These are phyloP conservation scores for Cicer arietinum DNA, from an alignment of 306 rosid species.

Conservation along the genomic window DNA sequence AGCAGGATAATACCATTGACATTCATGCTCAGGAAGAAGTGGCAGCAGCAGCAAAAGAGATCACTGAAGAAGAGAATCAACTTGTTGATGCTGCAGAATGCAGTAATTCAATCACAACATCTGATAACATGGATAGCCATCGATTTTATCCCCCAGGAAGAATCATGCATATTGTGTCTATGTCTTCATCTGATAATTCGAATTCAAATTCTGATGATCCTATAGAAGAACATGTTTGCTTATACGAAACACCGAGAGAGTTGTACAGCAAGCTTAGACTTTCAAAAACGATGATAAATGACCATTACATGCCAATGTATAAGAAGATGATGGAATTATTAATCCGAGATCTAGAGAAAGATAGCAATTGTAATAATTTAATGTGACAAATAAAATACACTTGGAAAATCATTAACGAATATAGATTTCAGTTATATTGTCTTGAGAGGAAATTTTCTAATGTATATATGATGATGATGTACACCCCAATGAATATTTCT, in stretches of 20 bases:
- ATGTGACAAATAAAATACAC: conserved; percentile 42
- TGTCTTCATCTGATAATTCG: conserved; percentile 52
- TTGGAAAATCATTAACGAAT: conserved; percentile 29
- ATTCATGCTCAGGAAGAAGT: conserved; percentile 67
- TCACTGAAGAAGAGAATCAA: conserved; percentile 72
- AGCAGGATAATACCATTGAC: conserved; percentile 54
- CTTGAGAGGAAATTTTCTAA: conserved; percentile 4
- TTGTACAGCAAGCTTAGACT: conserved; percentile 93
- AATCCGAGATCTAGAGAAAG: conserved; percentile 75
- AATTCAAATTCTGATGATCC: conserved; percentile 52
- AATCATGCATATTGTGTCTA: conserved; percentile 83
- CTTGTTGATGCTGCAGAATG: conserved; percentile 70
- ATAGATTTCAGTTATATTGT: conserved; percentile 13
- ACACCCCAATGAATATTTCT: neutral
- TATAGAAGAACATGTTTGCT: conserved; percentile 61
- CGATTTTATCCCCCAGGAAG: conserved; percentile 87
- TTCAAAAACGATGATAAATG: conserved; percentile 90
- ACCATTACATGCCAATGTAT: conserved; percentile 98
- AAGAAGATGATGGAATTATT: conserved; percentile 93
- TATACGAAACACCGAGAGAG: conserved; percentile 84
- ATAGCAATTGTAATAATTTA: conserved; percentile 42
- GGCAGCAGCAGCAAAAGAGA: conserved; percentile 81
- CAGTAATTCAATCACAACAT: conserved; percentile 57
- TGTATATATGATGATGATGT: conserved; percentile 31
- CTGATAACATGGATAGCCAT: conserved; percentile 69